Evolutionary conservation across 257 asterid species (phyloP), one percentile per base, ranked within the genome.

Genomic region (Verbascum thapsus): DNA sequence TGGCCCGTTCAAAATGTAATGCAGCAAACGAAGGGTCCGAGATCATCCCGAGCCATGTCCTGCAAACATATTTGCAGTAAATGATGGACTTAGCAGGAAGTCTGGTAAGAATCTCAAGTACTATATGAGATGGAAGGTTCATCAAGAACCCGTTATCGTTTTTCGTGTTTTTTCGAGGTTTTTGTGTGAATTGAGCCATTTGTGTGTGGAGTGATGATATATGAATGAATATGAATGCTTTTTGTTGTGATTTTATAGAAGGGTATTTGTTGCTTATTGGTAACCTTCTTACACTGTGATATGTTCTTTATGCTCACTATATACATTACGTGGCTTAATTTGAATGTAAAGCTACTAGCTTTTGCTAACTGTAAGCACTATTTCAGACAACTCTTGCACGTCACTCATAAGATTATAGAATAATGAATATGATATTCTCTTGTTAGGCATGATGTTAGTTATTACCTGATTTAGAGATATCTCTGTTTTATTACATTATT

Each of bases 21-120:
- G 64, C 3, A 2, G 56, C 58, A 55, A 74, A 80, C 26, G 59
- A 38, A 18, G 75, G 78, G 18, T 63, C 72, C 55, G 63, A 60
- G 60, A 72, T 44, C 15, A 81, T 60, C 8, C 65, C 47, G 9
- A 58, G 72, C 73, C 77, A 81, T 11, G 54, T 30, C 68, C 64
- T 78, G 83, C 79, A 76, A 12, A 84, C 76, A 12, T 43, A 61
- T 53, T 69, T 68, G 67, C 76, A 50, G 5, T 37, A 59, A 26
- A 73, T 19, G 35, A 76, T 48, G 19, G 69, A 12, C 10, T 68
- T 75, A 0, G 71, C 70, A 8, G 87, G 87, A 8, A 78, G 74
- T 37, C 80, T 47, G 0, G 85, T 58, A 10, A 81, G 74, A 13
- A 84, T 71, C n/a, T 72, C 71, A 16, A 64, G 3, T 10, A 78